Evolutionary conservation across 176 grass and related monocot genomes (phyloP), one percentile per base, ranked within the genome.

Genomic region (Carex myosuroides): DNA sequence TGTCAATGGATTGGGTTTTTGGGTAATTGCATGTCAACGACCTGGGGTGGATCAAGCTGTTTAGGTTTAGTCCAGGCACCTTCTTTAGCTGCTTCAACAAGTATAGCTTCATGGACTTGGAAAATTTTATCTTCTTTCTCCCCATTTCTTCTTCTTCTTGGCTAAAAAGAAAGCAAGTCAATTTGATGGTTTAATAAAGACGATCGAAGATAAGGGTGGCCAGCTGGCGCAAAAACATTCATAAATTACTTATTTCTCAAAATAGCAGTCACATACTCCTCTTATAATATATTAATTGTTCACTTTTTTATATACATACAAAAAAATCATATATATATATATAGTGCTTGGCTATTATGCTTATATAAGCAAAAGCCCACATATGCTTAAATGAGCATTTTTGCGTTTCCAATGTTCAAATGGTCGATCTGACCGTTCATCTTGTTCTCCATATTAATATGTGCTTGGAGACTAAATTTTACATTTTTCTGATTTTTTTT

Each of bases 21-120:
- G 96, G 93, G 71, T 85, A 87, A 73, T 86, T 88, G 93, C 96
- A 99, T 17, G 86, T 83, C 58, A 95, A 55, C 50, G 87, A 86
- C 66, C 81, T 18, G 64, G 86, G 70, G 12, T 18, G 88, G 7
- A 89, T 54, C 0, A 88, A 72, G 20, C 75, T 73, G n/a, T 18
- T 77, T 29, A 89, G 66, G 53, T 84, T 74, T 11, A 83, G 83
- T 67, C 81, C 87, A 37, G 93, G 89, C 30, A 93, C 74, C 70
- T 82, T 87, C 55, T 86, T 96, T 70, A 96, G 89, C 30, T 92
- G 89, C 74, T 54, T 95, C 17, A 84, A 67, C 11, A 97, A 16
- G 87, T 85, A 91, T 32, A 85, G 21, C 42, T 90, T 88, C 41
- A 96, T 70, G 72, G 89, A 86, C 84, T 39, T 97, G 17, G 61